Evolutionary conservation across 148 eudicot species (phyloP), one percentile per base, ranked within the genome.

Genomic region (Bassia scoparia): DNA sequence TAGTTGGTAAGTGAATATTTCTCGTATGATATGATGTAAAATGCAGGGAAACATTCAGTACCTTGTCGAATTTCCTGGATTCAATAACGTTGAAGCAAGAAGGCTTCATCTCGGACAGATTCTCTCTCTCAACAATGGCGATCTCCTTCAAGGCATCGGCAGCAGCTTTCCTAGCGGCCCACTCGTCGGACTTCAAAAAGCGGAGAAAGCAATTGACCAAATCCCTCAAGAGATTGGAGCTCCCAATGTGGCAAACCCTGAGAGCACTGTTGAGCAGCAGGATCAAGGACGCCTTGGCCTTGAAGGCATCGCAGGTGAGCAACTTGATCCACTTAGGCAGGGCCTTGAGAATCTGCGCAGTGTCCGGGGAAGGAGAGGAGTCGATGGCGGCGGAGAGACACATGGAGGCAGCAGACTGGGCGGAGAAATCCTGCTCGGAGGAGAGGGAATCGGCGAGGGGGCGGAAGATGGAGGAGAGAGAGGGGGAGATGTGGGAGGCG

Each of bases 91-190:
- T 91, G 87, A 94, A 85, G 59, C 90, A 86, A 16, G 74, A 41
- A 17, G 60, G 76, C 80, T 91, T 94, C 70, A 75, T 78, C 73
- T 91, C 98, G 23, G 83, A 35, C 75, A 94, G 69, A 13, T 71
- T 65, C 2, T 84, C 87, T 49, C 77, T 80, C 78, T 91, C 98
- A 67, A 75, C 89, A 26, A 70, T 76, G 20, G 91, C 96, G 74
- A 94, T 52, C 81, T 84, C 89, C 78, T 68, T 61, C 83, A 91
- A 75, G 38, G 84, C 90, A 81, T 91, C 97, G 1, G 96, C 93
- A 0, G 96, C 88, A 3, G 97, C 93, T 73, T 89, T 95, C 81
- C 97, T 80, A 24, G 87, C 85, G 24, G 85, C 83, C 98, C 98
- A 95, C 81, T 95, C 93, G 35, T 89, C 98, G 31, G 85, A 83